phyloP scores from a whole-genome alignment of 1,139 yeast genomes.

The Debaryomyces robertsiae region DNA sequence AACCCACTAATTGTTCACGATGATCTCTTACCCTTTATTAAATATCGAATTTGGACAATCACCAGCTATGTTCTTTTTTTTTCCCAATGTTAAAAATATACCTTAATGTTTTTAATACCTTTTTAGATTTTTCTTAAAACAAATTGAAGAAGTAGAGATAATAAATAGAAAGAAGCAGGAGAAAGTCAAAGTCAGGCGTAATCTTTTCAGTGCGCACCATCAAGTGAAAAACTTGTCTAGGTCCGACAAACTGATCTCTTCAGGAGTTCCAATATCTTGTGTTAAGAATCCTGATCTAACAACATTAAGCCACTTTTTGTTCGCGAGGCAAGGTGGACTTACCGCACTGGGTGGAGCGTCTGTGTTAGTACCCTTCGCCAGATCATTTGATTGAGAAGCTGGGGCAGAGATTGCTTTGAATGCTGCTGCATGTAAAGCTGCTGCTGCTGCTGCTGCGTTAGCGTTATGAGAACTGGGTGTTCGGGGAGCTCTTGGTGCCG shows the following conservation, averaged over 20 bases:
- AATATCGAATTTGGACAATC: constrained; percentile 2
- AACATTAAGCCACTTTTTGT: constrained; percentile 68
- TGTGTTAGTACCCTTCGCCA: constrained; percentile 8
- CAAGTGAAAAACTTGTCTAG: constrained; percentile 63
- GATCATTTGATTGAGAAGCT: constrained; percentile 15
- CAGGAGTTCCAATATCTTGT: constrained; percentile 77
- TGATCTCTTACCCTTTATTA: constrained; percentile 4
- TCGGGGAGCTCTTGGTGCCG: constrained; percentile 76
- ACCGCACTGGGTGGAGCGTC: constrained; percentile 12
- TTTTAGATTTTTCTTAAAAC: constrained; percentile 7
- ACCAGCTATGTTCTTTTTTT: constrained; percentile 4
- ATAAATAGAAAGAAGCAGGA: constrained; percentile 3
- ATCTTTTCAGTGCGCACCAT: constrained; percentile 4
- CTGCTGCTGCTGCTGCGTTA: constrained; percentile 70
- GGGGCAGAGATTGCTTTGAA: constrained; percentile 49
- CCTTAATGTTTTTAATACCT: constrained; percentile 8
- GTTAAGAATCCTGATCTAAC: constrained; percentile 73
- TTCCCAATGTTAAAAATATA: constrained; percentile 4
- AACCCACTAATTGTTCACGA: constrained; percentile 6
- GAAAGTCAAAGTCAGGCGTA: constrained; percentile 6
- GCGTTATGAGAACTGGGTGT: constrained; percentile 58
- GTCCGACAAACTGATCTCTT: constrained; percentile 72
- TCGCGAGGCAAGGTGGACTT: constrained; percentile 22
- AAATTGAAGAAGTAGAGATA: constrained; percentile 9
- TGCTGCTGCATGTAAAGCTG: constrained; percentile 75